Evolutionary conservation across 345 rosid species (phyloP), one percentile per base, ranked within the genome.

Genomic region (Linum lewisii): DNA sequence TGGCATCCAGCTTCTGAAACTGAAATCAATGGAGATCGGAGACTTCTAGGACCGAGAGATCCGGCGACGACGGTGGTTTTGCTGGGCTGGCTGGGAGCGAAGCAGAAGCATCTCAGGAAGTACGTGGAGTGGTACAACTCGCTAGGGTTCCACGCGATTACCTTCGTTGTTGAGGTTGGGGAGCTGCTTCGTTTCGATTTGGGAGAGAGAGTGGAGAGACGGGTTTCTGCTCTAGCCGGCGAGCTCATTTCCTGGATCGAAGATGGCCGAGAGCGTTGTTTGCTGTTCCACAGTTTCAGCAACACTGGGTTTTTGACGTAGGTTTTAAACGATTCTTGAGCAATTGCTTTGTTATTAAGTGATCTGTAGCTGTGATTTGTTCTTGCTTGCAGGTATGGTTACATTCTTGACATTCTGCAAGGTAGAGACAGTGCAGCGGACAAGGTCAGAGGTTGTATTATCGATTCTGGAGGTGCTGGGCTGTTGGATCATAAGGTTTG

Each of bases 271-370:
- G 84, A 86, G 26, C 69, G 82, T 54, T 69, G 78, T 61, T 80
- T 88, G 80, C 59, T 92, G 63, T 88, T 88, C 65, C 97, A 92
- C 57, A 72, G 77, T 56, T 92, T 92, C 71, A 92, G 98, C 77
- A 92, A 92, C 79, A 83, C 95, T 25, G 98, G 98, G 32, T 92
- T 87, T 96, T 73, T 92, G 69, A 78, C 69, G 97, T 92, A 81
- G 73, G n/a, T 29, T 29, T 29, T 29, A 8, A 29, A 4, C 7
- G 34, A 29, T 29, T 29, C 34, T n/a, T 29, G 34, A 29, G 34
- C 34, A 29, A 29, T 1, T 29, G 7, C 7, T 29, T 29, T 29
- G 5, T 29, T 29, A 4, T 29, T 3, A 29, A 29, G 34, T 3
- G 34, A 29, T 29, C 7, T 29, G 34, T n/a, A n/a, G n/a, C n/a